Base-by-base conservation (phyloP, 2,329 filamentous ascomycete species). In the Colletotrichum shisoi region DNA sequence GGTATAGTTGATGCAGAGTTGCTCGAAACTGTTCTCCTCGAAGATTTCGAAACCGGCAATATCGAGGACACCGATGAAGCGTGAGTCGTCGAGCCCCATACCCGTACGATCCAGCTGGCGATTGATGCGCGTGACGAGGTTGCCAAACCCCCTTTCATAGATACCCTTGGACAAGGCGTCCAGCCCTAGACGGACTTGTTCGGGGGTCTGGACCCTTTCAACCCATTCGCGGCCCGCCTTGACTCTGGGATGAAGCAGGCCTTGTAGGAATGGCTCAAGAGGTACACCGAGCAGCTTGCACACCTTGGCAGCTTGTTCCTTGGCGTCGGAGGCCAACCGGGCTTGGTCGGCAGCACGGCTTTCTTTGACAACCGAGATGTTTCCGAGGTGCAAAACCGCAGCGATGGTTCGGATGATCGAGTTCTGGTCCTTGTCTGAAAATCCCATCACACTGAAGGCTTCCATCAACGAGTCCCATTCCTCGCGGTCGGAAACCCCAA, bases 31-130 rank as follows among this genome's bases (percentile, higher is more conserved):
- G 82, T 99, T 99, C 74, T 92, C 87, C 72, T 99, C 94, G 73
- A 99, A 99, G 67, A 99, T 99, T 76, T 99, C 95, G 78, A 99
- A 99, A 68, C 95, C 95, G 70, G 96, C 96, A 78, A 99, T 99
- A 87, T 99, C 95, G 48, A 99, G 89, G 9, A 99, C 95, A 61
- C 95, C 95, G 71, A 99, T 99, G 79, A 99, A 99, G 73, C 92
- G 91, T 1, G 92, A 94, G 75, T 98, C 94, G 67, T 99, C 94
- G 56, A 88, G 83, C 11, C 89, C 88, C 75, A 90, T 84, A 11
- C 91, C 90, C 48, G 89, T 91, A n/a, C 92, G 89, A 75, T 98
- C 94, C 4, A 99, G 86, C 74, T 97, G 94, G 59, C 85, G 85
- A 76, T 99, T 99, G 81, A 99, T 97, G 58, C 93, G 89, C 56